A percentile compares a stretch with the other conserved stretches of the same genome.
Evolutionary conservation across 495 filamentous ascomycete species (phyloP).

Genomic region (Penicillium fimorum): DNA sequence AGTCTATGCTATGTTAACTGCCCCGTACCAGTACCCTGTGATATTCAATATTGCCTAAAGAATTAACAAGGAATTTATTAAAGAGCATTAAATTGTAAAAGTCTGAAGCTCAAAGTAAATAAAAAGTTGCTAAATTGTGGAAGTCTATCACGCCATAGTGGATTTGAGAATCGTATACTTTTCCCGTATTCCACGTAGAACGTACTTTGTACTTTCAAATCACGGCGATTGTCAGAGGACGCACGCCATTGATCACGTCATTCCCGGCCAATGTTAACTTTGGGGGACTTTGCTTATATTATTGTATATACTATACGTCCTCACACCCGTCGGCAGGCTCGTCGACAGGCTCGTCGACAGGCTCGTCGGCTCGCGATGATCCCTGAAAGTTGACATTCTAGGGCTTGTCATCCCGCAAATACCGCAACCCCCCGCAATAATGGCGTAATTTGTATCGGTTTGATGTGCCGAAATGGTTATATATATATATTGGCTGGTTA

Average conservation of each 20-base stretch:
- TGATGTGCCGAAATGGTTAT: constrained; percentile 10
- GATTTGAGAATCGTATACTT: neutral
- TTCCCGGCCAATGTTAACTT: neutral
- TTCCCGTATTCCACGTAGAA: no score
- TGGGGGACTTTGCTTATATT: neutral
- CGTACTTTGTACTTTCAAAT: no score
- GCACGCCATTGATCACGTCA: constrained; percentile 19
- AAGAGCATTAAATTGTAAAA: no score
- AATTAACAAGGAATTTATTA: no score
- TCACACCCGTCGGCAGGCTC: no score
- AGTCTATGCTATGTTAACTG: neutral
- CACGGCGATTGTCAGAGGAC: neutral
- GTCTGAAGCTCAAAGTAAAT: no score
- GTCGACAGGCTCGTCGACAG: no score
- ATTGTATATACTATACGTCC: neutral
- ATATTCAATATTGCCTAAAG: no score
- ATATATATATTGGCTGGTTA: constrained; percentile 1
- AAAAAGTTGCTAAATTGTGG: no score
- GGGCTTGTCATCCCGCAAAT: neutral
- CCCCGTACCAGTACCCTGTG: no score
- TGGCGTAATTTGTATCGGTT: constrained; percentile 17
- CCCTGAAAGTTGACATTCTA: neutral
- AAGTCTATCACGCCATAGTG: constrained; percentile 21
- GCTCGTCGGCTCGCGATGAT: constrained; percentile 3
- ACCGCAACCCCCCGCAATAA: constrained; percentile 17